phyloP scores from a whole-genome alignment of 306 rosid genomes.

The Rosa multiflora region DNA sequence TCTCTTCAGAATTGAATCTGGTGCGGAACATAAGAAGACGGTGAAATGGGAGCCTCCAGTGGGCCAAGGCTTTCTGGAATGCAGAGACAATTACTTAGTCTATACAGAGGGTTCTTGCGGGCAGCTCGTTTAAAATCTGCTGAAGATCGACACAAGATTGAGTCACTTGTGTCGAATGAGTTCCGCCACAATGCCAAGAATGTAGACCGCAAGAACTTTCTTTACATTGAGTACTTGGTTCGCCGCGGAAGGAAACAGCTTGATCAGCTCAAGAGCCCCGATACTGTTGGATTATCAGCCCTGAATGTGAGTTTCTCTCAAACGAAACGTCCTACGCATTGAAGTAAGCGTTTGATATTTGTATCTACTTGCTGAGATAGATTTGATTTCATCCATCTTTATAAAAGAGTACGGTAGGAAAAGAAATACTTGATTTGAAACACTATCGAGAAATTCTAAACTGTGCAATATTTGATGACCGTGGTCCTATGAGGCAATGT shows the following conservation, averaged over 20 bases:
- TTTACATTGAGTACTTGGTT: slow-evolving; percentile 80
- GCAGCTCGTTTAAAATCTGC: slow-evolving; percentile 64
- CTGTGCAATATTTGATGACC: too few species aligned
- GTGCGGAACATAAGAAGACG: slow-evolving; percentile 6
- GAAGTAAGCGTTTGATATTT: too few species aligned
- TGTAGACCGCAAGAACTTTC: slow-evolving; percentile 68
- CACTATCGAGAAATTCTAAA: too few species aligned
- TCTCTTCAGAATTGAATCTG: not conserved
- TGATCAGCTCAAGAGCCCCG: slow-evolving; percentile 70
- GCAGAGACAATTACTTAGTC: slow-evolving; percentile 83
- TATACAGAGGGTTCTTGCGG: slow-evolving; percentile 77
- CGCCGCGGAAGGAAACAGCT: slow-evolving; percentile 79
- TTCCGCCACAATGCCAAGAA: slow-evolving; percentile 58
- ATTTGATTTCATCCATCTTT: too few species aligned
- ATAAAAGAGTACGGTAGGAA: too few species aligned
- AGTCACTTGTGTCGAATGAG: slow-evolving; percentile 58
- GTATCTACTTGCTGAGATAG: too few species aligned
- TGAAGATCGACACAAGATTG: slow-evolving; percentile 56
- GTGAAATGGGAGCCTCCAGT: slow-evolving; percentile 46
- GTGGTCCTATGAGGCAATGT: too few species aligned
- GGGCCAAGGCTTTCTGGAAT: slow-evolving; percentile 73
- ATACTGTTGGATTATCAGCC: slow-evolving; percentile 57
- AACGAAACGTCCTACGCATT: slow-evolving; percentile 16
- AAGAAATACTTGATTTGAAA: too few species aligned
- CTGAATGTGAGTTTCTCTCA: slow-evolving; percentile 34